phyloP scores from a whole-genome alignment of 2,329 filamentous ascomycete species.

The Aspergillus tubingensis region DNA sequence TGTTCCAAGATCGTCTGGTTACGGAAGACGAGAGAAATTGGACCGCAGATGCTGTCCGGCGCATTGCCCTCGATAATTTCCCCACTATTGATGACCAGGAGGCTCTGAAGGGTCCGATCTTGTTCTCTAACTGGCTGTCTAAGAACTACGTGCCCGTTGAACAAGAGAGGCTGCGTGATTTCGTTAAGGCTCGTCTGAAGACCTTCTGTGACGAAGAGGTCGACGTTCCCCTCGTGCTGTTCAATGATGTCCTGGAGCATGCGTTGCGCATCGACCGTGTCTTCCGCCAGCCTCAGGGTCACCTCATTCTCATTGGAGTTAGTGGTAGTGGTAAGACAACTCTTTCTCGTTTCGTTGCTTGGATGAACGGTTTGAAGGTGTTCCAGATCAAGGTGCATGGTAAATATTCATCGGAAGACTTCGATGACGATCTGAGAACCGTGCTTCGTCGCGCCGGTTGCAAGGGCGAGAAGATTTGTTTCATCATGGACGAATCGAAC shows the following conservation, averaged over 20 bases:
- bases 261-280: slow-evolving; percentile 97
- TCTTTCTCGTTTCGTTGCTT: slow-evolving; percentile 94
- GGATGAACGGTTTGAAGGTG: slow-evolving; percentile 99
- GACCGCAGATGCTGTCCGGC: slow-evolving; percentile 85
- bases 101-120: slow-evolving; percentile 85
- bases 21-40: slow-evolving; percentile 91
- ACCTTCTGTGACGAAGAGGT: slow-evolving; percentile 99
- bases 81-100: slow-evolving; percentile 90
- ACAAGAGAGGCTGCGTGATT: slow-evolving; percentile 90
- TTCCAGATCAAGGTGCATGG: slow-evolving; percentile 99
- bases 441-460: slow-evolving; percentile 92
- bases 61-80: slow-evolving; percentile 88
- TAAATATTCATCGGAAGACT: slow-evolving; percentile 97
- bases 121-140: slow-evolving; percentile 99
- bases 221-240: slow-evolving; percentile 96
- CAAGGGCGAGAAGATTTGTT: slow-evolving; percentile 99
- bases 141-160: slow-evolving; percentile 98
- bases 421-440: slow-evolving; percentile 93
- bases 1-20: slow-evolving; percentile 97
- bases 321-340: slow-evolving; percentile 99
- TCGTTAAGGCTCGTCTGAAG: slow-evolving; percentile 93
- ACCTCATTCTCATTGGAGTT: slow-evolving; percentile 97
- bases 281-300: slow-evolving; percentile 95
- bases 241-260: slow-evolving; percentile 98
- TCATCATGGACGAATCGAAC: slow-evolving; percentile 99